Percentiles rank a stretch among this genome's conserved stretches.
Evolutionary conservation across 2,329 filamentous ascomycete species (phyloP).

Genomic region (Chaetomium sp.): DNA sequence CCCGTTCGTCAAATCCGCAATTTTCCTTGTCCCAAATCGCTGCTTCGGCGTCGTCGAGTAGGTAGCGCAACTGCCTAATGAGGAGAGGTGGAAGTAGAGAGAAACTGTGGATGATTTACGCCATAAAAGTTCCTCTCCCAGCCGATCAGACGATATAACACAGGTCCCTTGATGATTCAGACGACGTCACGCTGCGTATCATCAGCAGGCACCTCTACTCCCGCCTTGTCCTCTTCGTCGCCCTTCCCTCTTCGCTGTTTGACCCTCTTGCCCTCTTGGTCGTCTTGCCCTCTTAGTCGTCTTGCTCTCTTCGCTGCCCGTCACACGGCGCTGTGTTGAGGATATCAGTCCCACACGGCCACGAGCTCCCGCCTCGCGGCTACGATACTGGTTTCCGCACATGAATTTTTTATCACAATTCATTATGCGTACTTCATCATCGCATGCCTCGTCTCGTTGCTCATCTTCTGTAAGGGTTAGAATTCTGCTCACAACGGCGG

Average conservation of each 20-base stretch:
- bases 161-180: too few species aligned
- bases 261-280: too few species aligned
- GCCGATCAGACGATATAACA: too few species aligned
- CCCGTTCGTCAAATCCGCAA: background rate
- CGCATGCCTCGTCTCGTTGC: constrained; percentile 55
- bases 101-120: background rate
- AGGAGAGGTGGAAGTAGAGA: background rate
- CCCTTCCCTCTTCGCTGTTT: too few species aligned
- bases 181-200: too few species aligned
- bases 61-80: background rate
- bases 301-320: background rate
- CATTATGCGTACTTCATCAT: constrained; percentile 68
- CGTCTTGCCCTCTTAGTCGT: background rate
- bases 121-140: background rate
- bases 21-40: background rate
- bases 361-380: constrained; percentile 19
- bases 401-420: constrained; percentile 63
- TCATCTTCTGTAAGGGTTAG: constrained; percentile 68
- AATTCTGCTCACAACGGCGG: background rate
- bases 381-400: constrained; percentile 25
- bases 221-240: too few species aligned
- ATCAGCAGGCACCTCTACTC: too few species aligned
- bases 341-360: constrained; percentile 29
- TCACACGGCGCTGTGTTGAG: background rate
- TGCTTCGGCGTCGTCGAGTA: background rate